Conservation (phyloP, 805 yeast species). For the Lachancea quebecensis region DNA sequence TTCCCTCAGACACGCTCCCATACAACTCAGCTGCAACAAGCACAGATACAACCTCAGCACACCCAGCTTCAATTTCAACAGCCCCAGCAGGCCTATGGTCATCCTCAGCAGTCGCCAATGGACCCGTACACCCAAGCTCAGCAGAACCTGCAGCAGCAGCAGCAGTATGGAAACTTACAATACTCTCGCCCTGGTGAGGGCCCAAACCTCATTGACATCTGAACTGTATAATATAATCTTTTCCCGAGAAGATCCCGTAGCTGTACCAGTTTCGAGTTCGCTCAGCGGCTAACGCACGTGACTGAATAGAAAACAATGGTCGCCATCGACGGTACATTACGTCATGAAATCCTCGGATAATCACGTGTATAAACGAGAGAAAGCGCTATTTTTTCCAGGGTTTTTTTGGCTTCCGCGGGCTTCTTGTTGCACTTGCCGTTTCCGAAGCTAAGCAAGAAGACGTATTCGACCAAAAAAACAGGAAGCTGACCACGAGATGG, state of each 20-base stretch:
- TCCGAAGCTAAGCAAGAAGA: slow-evolving; percentile 3
- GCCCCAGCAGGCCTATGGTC: slow-evolving; percentile 9
- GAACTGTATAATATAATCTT: slow-evolving; percentile 2
- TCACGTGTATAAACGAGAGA: background rate
- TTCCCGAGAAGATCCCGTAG: background rate
- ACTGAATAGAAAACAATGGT: background rate
- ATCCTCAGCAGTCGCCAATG: background rate
- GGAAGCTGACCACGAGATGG: slow-evolving; percentile 7
- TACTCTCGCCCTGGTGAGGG: slow-evolving; percentile 11
- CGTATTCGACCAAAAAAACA: slow-evolving; percentile 2
- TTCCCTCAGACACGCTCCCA: slow-evolving; percentile 8
- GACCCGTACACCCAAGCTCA: slow-evolving; percentile 3
- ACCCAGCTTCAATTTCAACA: slow-evolving; percentile 10
- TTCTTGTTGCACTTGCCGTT: background rate
- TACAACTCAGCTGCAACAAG: slow-evolving; percentile 3
- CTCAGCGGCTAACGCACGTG: background rate
- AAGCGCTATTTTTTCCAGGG: background rate
- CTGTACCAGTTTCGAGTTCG: background rate
- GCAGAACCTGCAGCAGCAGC: slow-evolving; percentile 3
- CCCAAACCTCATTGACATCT: slow-evolving; percentile 29
- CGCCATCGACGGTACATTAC: background rate
- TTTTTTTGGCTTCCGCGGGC: slow-evolving; percentile 5
- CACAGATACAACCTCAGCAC: slow-evolving; percentile 5
- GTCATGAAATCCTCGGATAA: background rate
- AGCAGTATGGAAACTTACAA: slow-evolving; percentile 2